A percentile compares a stretch with the other conserved stretches of the same genome.
Evolutionary conservation across 805 yeast species (phyloP).

Genomic region (Candida fluviatilis): DNA sequence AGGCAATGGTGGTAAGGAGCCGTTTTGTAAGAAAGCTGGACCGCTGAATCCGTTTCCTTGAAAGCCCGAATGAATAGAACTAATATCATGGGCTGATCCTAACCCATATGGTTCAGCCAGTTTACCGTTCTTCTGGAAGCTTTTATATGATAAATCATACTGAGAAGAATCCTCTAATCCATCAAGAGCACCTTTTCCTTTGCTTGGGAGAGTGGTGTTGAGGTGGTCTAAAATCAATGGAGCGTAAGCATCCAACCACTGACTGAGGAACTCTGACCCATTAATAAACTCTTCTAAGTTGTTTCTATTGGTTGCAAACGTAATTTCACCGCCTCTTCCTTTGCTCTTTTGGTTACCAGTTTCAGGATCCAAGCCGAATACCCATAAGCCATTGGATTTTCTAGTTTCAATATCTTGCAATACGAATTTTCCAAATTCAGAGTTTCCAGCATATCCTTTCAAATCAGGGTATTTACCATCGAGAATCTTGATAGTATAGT

Average conservation of each 20-base stretch:
- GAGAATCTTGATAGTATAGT: constrained; percentile 19
- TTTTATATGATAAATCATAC: constrained; percentile 3
- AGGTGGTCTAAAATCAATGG: constrained; percentile 11
- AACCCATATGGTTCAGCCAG: constrained; percentile 19
- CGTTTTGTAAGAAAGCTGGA: constrained; percentile 1
- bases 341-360: constrained; percentile 4
- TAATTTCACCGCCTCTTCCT: constrained; percentile 2
- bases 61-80: constrained; percentile 37
- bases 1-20: constrained; percentile 4
- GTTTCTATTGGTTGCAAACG: not conserved
- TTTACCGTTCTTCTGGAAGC: constrained; percentile 4
- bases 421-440: constrained; percentile 16
- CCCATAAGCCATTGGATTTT: constrained; percentile 24
- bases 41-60: not conserved
- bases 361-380: constrained; percentile 15
- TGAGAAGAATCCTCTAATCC: constrained; percentile 7
- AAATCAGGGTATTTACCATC: constrained; percentile 26
- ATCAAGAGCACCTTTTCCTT: not conserved
- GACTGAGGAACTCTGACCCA: constrained; percentile 18
- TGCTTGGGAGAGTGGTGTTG: not conserved
- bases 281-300: constrained; percentile 18
- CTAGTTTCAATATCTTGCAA: constrained; percentile 23
- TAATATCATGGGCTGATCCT: constrained; percentile 39
- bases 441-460: constrained; percentile 16
- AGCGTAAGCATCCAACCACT: constrained; percentile 27